Evolutionary conservation across 2,329 filamentous ascomycete species (phyloP), one percentile per base, ranked within the genome.

Genomic region (Nemania abortiva): DNA sequence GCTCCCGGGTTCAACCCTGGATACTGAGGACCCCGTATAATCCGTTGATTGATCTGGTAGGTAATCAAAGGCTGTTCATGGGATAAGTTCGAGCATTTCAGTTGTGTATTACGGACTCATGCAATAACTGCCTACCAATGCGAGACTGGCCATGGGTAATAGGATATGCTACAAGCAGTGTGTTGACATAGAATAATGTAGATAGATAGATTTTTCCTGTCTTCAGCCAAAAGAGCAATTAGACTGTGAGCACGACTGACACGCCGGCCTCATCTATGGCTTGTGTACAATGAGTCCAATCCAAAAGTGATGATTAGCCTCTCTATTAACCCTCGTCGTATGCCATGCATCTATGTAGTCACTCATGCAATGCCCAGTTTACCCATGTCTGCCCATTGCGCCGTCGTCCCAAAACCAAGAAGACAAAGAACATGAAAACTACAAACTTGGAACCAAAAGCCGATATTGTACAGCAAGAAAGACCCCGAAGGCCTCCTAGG

Each of bases 291-390:
- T 9, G 52, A 61, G 29, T 37, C 59, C 42, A 65, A 65, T 37
- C 58, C 47, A 63, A 52, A 58, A 15, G 22, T 15, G 56, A 56
- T 20, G 20, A 42, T 11, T 61, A 7, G 45, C 6, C 39, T 31
- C 29, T 59, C 45, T 68, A 62, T 45, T 61, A 13, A 27, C 50
- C 54, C 20, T 69, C 11, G 39, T 31, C 39, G 20, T 55, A 57
- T 58, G 55, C 52, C 47, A 63, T 66, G 45, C 15, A 39, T 68
- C 57, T 42, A 63, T 68, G 20, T 55, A 47, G 39, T 62, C 45
- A 34, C 52, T 34, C 56, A 69, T 69, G 52, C 47, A 61, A 64
- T 66, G 27, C 54, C 66, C 52, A 49, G 22, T 63, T n/a, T 59
- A 39, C 24, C 63, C 39, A n/a, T 53, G 22, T 39, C n/a, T 27